A percentile compares a stretch with the other conserved stretches of the same genome.
These are phyloP conservation scores for Neofusicoccum umdonicola DNA, from an alignment of 2,329 filamentous ascomycete genomes.

Conservation along the genomic window DNA sequence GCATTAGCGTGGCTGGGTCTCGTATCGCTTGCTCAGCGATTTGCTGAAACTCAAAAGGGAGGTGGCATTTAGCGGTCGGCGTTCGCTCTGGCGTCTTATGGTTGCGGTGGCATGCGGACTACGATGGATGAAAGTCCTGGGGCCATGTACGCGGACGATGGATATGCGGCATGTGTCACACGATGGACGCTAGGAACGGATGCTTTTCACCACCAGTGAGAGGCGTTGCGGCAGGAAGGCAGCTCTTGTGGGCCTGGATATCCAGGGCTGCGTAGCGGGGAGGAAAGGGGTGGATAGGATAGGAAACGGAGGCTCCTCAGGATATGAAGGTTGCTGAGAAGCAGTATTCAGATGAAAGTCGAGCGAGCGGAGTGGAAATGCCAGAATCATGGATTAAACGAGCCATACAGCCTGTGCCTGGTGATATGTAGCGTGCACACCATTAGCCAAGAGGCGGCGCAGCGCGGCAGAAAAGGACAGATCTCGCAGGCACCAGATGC, in stretches of 20 bases:
- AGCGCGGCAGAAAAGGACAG: background rate
- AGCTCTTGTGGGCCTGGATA: background rate
- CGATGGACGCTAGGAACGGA: background rate
- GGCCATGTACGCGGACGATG: conserved; percentile 1
- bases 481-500: background rate
- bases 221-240: conserved; percentile 3
- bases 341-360: conserved; percentile 3
- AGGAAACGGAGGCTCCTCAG: background rate
- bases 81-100: conserved; percentile 23
- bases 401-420: background rate
- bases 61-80: conserved; percentile 38
- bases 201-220: background rate
- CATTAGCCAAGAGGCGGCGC: no score
- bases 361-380: background rate
- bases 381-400: background rate
- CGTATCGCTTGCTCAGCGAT: conserved; percentile 13
- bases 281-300: conserved; percentile 2
- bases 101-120: conserved; percentile 7
- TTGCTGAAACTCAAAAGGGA: conserved; percentile 11
- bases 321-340: background rate
- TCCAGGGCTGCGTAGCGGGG: background rate
- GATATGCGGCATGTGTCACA: conserved; percentile 1
- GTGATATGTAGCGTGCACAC: background rate
- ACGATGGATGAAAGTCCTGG: background rate
- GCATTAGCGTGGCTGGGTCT: conserved; percentile 32